Evolutionary conservation across 441 rosid species (phyloP), one percentile per base, ranked within the genome.

Genomic region (Viola pubescens): DNA sequence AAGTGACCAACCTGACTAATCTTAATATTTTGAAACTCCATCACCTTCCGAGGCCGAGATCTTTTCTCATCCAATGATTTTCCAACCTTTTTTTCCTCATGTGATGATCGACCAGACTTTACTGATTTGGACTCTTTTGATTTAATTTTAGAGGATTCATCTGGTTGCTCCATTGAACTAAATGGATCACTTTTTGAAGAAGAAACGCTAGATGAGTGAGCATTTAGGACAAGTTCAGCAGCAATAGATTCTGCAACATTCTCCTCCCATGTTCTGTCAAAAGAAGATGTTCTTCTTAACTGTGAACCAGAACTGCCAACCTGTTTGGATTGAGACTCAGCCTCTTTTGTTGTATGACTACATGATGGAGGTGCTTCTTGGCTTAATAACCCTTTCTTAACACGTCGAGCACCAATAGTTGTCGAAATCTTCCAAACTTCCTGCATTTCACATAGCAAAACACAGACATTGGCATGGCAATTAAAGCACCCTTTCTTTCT

Each of bases 371-470:
- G 71, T 72, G 79, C 76, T 62, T 87, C 97, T 9, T 79, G 79
- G 66, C 59, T 62, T 42, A 79, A 75, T 51, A 66, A 66, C 67
- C 89, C 95, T 84, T 91, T 95, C 82, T 89, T 91, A 56, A 66
- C 82, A 65, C 98, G 92, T 71, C 83, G 89, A 43, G 92, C 79
- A 44, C 88, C 97, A 69, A 88, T 87, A 58, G 98, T 85, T 42
- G 98, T 89, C 34, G 99, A 91, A 66, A 91, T 84, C 83, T 86
- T 89, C 99, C 99, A 95, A 60, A 79, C 94, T 78, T 91, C 95
- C 99, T 94, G 87, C 75, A 76, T 46, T 55, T 51, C 61, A 59
- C 41, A 38, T 58, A 66, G 40, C 59, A 55, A 64, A 72, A 48
- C 26, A 61, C 60, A 56, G 73, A 54, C 45, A 16, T 54, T 51